Evolutionary conservation across 352 stramenopile species (phyloP).

Genomic region (Phytophthora melonis): DNA sequence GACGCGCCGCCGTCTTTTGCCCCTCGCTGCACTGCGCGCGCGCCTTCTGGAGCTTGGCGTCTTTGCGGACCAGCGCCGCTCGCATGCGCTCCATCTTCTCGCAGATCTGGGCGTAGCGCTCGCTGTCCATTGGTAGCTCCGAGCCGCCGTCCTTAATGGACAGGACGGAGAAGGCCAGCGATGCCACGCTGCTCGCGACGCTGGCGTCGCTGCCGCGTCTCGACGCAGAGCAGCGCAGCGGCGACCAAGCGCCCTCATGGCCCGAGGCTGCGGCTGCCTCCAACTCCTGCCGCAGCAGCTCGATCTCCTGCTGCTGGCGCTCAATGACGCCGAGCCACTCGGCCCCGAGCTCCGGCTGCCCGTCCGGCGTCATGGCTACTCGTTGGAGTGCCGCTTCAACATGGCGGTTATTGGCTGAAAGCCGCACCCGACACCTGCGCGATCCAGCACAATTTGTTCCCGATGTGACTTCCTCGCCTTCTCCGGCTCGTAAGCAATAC

Average conservation of each 20-base stretch:
- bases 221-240: background rate
- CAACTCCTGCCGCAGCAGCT: slow-evolving; percentile 40
- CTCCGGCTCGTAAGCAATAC: slow-evolving; percentile 27
- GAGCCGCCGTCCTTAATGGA: slow-evolving; percentile 22
- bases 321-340: slow-evolving; percentile 59
- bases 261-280: background rate
- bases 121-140: slow-evolving; percentile 43
- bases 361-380: background rate
- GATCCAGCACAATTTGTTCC: too few relatives aligned
- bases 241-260: background rate
- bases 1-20: slow-evolving; percentile 18
- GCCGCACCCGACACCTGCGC: too few relatives aligned
- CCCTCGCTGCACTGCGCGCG: slow-evolving; percentile 37
- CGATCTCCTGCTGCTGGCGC: slow-evolving; percentile 59
- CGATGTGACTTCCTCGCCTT: too few relatives aligned
- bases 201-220: slow-evolving; percentile 27
- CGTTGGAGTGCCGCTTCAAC: too few relatives aligned
- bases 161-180: slow-evolving; percentile 38
- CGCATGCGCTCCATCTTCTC: slow-evolving; percentile 48
- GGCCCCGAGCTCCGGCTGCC: slow-evolving; percentile 5
- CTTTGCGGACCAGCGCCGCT: slow-evolving; percentile 37
- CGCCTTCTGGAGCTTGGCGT: slow-evolving; percentile 47
- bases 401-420: too few relatives aligned
- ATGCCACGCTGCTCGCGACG: slow-evolving; percentile 38
- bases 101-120: slow-evolving; percentile 57